Evolutionary conservation across 2,329 filamentous ascomycete genomes (phyloP), one percentile per base, ranked within the genome.

Genomic region (Gaeumannomyces sp.): DNA sequence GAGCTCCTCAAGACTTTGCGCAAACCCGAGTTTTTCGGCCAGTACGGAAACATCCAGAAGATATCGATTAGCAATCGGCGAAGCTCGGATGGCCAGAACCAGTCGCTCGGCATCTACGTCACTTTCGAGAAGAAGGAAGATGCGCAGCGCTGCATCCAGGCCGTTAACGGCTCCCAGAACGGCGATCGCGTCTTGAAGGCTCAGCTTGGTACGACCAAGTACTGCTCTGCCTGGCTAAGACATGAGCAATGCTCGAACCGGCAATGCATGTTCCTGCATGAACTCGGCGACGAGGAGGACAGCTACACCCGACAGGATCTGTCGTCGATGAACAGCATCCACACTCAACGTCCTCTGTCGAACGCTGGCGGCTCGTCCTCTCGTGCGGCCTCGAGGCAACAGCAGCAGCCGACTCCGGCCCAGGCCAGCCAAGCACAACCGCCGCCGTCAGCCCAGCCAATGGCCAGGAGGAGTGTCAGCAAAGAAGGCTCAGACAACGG

Each of bases 11-110:
- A 94, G 76, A 97, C 93, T 0, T 81, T 99, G 60, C 89, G 96
- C 65, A 93, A 93, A 67, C 87, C 88, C 61, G 91, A 97, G 72
- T 99, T 97, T 75, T 99, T 99, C 72, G 95, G 95, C 7, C 95
- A 99, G 76, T 99, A 99, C 74, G 95, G 95, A 71, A 95, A 94
- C 73, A 99, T 99, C 70, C 90, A 97, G 74, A 99, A 99, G 77
- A 98, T 99, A 65, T 96, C 97, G 64, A 96, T 99, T 69, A 98
- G 93, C 81, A 97, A 97, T 76, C 87, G 93, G 57, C 97, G 96
- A 76, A 92, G 84, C 66, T 84, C 86, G 38, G 85, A 89, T 72
- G 85, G 85, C 35, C 84, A 94, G 68, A 91, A 92, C 69, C 91
- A 95, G 71, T 96, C 93, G 0, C 89, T 99, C 6, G 95, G 95